Evolutionary conservation across 1,139 yeast species (phyloP).

Genomic region (Blastobotrys indianensis): DNA sequence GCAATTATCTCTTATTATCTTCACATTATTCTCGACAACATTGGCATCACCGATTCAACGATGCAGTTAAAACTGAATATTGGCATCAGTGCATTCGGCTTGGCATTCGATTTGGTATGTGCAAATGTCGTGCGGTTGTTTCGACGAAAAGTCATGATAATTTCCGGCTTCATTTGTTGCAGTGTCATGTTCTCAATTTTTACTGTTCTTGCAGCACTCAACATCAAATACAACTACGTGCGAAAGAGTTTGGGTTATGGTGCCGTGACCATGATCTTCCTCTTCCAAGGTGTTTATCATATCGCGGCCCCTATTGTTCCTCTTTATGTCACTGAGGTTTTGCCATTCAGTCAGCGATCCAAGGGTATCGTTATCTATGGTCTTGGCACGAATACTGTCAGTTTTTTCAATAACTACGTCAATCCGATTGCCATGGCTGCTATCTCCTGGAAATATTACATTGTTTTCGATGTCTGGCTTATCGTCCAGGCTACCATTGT

Average conservation of each 20-base stretch:
- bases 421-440: slow-evolving; percentile 38
- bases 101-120: slow-evolving; percentile 31
- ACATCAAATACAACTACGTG: slow-evolving; percentile 18
- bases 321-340: slow-evolving; percentile 52
- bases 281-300: slow-evolving; percentile 18
- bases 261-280: slow-evolving; percentile 19
- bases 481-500: slow-evolving; percentile 38
- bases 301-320: slow-evolving; percentile 25
- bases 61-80: slow-evolving; percentile 32
- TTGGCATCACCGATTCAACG: slow-evolving; percentile 33
- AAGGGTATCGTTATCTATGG: slow-evolving; percentile 46
- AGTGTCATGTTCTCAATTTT: slow-evolving; percentile 18
- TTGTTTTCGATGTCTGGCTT: slow-evolving; percentile 29
- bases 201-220: slow-evolving; percentile 26
- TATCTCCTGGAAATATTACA: slow-evolving; percentile 36
- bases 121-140: slow-evolving; percentile 33
- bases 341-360: slow-evolving; percentile 54
- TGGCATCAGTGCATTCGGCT: slow-evolving; percentile 34
- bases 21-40: slow-evolving; percentile 31
- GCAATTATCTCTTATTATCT: slow-evolving; percentile 45
- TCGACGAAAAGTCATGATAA: slow-evolving; percentile 33
- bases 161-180: slow-evolving; percentile 31
- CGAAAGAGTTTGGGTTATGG: slow-evolving; percentile 18
- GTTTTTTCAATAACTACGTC: slow-evolving; percentile 40
- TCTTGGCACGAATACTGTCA: slow-evolving; percentile 44